Conservation (phyloP, 805 yeast genomes). For the Jamesozyma rosinii region DNA sequence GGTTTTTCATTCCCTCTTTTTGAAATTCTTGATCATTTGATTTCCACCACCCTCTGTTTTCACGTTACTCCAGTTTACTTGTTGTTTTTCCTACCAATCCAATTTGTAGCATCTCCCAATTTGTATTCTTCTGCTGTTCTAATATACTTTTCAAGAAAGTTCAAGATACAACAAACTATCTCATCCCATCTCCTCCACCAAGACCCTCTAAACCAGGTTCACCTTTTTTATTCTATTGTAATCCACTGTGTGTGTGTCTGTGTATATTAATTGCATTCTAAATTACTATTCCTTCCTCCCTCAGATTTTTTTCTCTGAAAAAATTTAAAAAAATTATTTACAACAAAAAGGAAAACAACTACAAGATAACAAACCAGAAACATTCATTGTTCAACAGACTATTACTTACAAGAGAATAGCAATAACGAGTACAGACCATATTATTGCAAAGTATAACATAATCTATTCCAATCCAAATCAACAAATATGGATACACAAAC, state of each 20-base stretch:
- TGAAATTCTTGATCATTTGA: too few species aligned
- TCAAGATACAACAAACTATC: too few species aligned
- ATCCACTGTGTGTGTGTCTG: background rate
- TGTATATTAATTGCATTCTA: background rate
- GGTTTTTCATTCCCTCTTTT: too few species aligned
- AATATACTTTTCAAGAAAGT: too few species aligned
- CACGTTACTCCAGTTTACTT: too few species aligned
- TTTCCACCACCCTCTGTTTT: too few species aligned
- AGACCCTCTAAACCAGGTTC: background rate
- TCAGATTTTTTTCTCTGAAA: background rate
- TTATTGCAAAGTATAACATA: background rate
- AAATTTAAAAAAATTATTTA: too few species aligned
- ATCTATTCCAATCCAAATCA: background rate
- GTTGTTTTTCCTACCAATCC: too few species aligned
- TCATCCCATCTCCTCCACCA: background rate
- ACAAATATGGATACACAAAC: slow-evolving; percentile 45
- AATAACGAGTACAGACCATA: background rate
- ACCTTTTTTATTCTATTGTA: background rate
- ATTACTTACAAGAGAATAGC: background rate
- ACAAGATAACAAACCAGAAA: background rate
- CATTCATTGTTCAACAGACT: background rate
- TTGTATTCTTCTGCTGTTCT: too few species aligned
- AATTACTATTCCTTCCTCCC: background rate
- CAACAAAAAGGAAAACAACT: background rate
- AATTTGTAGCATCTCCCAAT: too few species aligned